Conservation (phyloP, 108 stramenopile species). For the Skeletonema tropicum region DNA sequence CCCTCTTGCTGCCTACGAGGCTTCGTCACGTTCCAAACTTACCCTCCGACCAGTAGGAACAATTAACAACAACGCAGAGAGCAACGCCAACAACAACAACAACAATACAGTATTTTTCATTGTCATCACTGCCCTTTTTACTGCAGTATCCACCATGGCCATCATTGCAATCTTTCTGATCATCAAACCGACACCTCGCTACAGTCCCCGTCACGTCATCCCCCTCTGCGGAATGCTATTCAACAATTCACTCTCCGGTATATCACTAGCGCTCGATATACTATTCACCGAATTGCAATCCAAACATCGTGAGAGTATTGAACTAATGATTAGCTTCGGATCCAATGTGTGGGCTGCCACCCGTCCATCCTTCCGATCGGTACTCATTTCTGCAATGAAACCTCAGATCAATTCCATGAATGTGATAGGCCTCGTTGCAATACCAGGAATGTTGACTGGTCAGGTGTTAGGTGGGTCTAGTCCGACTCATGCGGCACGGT, state of each 20-base stretch:
- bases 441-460: conserved; percentile 94
- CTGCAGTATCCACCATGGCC: conserved; percentile 16
- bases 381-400: conserved; percentile 44
- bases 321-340: conserved; percentile 39
- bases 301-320: conserved; percentile 38
- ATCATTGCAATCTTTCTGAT: conserved; percentile 30
- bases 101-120: conserved; percentile 19
- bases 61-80: neutral
- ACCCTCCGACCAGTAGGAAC: conserved; percentile 4
- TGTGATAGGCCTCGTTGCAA: conserved; percentile 75
- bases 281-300: conserved; percentile 29
- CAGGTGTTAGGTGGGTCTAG: conserved; percentile 78
- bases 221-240: conserved; percentile 60
- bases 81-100: neutral
- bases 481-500: conserved; percentile 78
- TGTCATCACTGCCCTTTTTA: conserved; percentile 25
- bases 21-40: conserved; percentile 32
- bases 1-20: conserved; percentile 41
- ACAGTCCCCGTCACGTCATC: conserved; percentile 44
- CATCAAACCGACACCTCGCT: conserved; percentile 33
- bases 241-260: conserved; percentile 30
- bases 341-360: conserved; percentile 40
- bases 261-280: conserved; percentile 24
- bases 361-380: conserved; percentile 24
- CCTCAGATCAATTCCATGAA: conserved; percentile 81